Evolutionary conservation across 140 eudicot genomes (phyloP).

Genomic region (Senecio squalidus): DNA sequence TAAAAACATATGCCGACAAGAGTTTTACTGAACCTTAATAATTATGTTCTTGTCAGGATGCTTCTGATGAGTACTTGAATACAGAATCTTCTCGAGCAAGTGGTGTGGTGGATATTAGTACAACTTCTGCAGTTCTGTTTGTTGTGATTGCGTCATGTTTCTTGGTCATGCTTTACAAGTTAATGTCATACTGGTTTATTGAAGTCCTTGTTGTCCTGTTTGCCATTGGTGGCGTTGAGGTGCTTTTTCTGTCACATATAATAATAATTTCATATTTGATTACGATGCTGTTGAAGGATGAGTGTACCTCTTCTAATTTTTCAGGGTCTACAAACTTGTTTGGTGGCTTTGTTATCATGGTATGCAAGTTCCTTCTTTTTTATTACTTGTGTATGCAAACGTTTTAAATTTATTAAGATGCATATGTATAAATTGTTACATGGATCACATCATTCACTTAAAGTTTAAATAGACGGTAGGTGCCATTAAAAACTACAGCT

Average conservation of each 20-base stretch:
- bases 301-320: conserved; percentile 17
- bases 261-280: conserved; percentile 5
- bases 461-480: no score
- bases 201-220: conserved; percentile 95
- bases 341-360: conserved; percentile 90
- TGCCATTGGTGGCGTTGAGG: conserved; percentile 97
- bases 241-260: conserved; percentile 21
- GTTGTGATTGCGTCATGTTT: conserved; percentile 72
- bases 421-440: conserved; percentile 5
- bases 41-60: conserved; percentile 51
- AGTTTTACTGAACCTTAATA: conserved; percentile 14
- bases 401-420: neutral
- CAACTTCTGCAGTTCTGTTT: conserved; percentile 80
- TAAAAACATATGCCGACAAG: neutral
- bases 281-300: conserved; percentile 8
- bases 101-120: conserved; percentile 77
- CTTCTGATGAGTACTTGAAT: conserved; percentile 56
- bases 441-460: neutral
- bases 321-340: conserved; percentile 98
- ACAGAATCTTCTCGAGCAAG: conserved; percentile 37
- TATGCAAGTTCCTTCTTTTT: conserved; percentile 26
- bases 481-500: no score
- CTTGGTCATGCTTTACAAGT: conserved; percentile 92
- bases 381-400: conserved; percentile 5
- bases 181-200: conserved; percentile 91